These are phyloP conservation scores for Irpex rosettiformis DNA, from an alignment of 1,284 basidiomycete species.

Conservation along the genomic window DNA sequence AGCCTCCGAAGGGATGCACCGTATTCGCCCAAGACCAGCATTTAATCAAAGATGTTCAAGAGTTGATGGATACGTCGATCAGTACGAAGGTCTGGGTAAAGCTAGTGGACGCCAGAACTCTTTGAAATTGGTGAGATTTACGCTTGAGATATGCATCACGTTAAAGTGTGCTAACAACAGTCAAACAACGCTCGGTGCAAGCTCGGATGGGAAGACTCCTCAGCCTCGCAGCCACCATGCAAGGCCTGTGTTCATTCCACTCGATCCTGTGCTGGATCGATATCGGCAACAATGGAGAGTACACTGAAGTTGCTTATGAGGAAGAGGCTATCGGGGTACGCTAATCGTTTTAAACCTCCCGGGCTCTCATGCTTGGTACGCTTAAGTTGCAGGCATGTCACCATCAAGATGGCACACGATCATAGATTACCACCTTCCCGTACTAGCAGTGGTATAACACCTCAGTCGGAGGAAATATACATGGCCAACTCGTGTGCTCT, in stretches of 20 bases:
- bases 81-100: background rate
- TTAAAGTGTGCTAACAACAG: background rate
- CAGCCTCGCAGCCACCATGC: background rate
- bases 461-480: background rate
- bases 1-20: no score
- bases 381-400: background rate
- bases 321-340: no score
- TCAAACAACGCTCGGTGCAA: background rate
- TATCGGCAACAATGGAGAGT: background rate
- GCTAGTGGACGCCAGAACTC: background rate
- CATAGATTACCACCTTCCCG: background rate
- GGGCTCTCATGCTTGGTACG: background rate
- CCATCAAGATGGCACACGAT: background rate
- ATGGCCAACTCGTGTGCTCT: background rate
- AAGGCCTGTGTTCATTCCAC: background rate
- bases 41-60: no score
- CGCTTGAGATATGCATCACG: background rate
- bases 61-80: background rate
- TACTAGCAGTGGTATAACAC: background rate
- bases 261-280: background rate
- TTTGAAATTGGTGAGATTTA: background rate
- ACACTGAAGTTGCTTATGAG: background rate
- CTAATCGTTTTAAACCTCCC: background rate
- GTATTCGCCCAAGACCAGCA: no score
- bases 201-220: background rate